Conservation (phyloP, 1,284 basidiomycete genomes). For the Porogramme epimiltina region DNA sequence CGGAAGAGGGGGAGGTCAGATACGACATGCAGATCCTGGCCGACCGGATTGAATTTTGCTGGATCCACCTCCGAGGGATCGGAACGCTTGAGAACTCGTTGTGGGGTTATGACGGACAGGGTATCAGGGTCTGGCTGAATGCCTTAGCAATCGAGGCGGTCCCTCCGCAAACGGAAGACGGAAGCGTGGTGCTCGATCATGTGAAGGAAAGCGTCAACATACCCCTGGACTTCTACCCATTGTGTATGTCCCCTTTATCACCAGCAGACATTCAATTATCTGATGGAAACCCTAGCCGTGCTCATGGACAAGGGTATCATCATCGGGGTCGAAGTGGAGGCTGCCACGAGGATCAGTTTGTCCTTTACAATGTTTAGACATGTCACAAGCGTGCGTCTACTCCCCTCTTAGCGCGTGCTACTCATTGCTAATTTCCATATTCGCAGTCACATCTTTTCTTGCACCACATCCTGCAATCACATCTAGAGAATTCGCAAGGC, state of each 20-base stretch:
- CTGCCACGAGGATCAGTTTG: constrained; percentile 74
- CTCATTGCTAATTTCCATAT: not conserved
- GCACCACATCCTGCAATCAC: constrained; percentile 87
- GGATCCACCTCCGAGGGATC: constrained; percentile 95
- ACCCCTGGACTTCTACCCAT: constrained; percentile 90
- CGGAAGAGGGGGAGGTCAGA: constrained; percentile 86
- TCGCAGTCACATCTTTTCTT: constrained; percentile 91
- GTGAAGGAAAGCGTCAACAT: constrained; percentile 94
- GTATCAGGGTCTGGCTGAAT: constrained; percentile 93
- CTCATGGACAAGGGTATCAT: constrained; percentile 99
- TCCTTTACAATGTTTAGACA: constrained; percentile 94
- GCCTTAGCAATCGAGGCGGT: constrained; percentile 84
- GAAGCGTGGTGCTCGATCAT: constrained; percentile 50
- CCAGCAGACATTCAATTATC: not conserved
- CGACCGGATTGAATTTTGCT: constrained; percentile 96
- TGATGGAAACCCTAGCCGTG: constrained; percentile 61
- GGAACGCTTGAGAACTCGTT: constrained; percentile 94
- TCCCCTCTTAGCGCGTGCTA: too few species aligned
- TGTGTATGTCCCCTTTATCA: constrained; percentile 57
- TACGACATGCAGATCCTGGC: constrained; percentile 99
- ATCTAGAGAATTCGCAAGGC: constrained; percentile 73
- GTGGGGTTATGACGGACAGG: constrained; percentile 94
- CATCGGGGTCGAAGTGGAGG: constrained; percentile 92
- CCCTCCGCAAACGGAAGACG: constrained; percentile 36
- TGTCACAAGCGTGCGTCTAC: constrained; percentile 76